Conservation (phyloP, 116 monocot genomes). For the Trichopus zeylanicus region DNA sequence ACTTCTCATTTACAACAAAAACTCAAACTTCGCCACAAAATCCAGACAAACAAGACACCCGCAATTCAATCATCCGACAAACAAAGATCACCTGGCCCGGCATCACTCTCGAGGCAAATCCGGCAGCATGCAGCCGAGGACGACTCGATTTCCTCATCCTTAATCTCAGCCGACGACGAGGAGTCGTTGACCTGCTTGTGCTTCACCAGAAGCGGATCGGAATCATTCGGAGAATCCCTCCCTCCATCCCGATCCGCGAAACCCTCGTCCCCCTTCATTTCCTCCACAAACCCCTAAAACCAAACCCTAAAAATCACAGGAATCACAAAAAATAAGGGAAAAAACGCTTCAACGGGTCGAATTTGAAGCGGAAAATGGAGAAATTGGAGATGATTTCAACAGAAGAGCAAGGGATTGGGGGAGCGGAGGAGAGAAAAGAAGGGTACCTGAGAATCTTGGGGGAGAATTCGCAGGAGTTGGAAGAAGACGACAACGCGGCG, state of each 20-base stretch:
- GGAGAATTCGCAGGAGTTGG: no score
- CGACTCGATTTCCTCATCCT: constrained; percentile 54
- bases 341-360: no score
- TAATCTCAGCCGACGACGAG: constrained; percentile 30
- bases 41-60: neutral
- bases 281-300: neutral
- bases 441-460: no score
- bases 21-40: neutral
- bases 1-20: neutral
- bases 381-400: no score
- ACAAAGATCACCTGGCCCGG: constrained; percentile 26
- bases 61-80: neutral
- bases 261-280: neutral
- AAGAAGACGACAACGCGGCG: no score
- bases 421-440: no score
- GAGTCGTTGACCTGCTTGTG: constrained; percentile 5
- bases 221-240: constrained; percentile 20
- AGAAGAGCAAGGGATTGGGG: no score
- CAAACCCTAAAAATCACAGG: neutral
- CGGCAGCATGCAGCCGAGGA: constrained; percentile 57
- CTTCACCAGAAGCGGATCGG: constrained; percentile 47
- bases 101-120: constrained; percentile 70
- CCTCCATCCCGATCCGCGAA: constrained; percentile 13
- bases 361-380: no score
- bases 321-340: neutral